These are phyloP conservation scores for Diplodia corticola DNA, from an alignment of 2,329 filamentous ascomycete genomes.

Conservation along the genomic window DNA sequence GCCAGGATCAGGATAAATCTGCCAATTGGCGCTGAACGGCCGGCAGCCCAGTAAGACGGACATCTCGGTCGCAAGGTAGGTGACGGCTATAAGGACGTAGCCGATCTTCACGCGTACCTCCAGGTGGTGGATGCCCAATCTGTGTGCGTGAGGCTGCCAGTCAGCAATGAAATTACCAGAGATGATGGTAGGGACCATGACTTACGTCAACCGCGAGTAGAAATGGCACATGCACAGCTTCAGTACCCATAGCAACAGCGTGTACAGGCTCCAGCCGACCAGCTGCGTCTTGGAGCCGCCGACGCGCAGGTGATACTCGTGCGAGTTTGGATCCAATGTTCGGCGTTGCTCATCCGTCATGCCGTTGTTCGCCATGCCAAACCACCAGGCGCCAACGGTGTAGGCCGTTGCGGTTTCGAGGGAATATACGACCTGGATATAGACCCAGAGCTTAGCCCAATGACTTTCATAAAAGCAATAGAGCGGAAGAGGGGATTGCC, in stretches of 20 bases:
- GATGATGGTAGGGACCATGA: background rate
- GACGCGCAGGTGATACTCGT: conserved; percentile 52
- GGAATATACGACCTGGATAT: conserved; percentile 51
- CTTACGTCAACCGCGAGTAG: conserved; percentile 55
- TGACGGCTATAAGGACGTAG: conserved; percentile 50
- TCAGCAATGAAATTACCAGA: background rate
- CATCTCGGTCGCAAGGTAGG: conserved; percentile 51
- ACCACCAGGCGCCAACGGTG: conserved; percentile 50
- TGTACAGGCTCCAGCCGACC: conserved; percentile 56
- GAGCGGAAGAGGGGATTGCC: background rate
- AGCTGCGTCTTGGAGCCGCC: conserved; percentile 55
- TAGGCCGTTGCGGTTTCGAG: conserved; percentile 54
- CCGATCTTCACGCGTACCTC: conserved; percentile 47
- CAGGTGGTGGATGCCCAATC: conserved; percentile 32
- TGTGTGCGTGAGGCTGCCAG: background rate
- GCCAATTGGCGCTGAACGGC: conserved; percentile 57
- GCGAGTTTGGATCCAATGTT: conserved; percentile 45
- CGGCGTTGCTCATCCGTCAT: conserved; percentile 56
- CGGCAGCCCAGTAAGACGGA: conserved; percentile 55
- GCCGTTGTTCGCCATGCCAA: conserved; percentile 58
- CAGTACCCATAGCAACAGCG: conserved; percentile 52
- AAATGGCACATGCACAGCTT: conserved; percentile 58
- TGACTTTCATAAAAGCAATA: background rate
- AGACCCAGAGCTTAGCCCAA: background rate
- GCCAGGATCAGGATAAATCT: conserved; percentile 59